phyloP scores from a whole-genome alignment of 768 basidiomycete genomes.

The Phallus indusiatus region DNA sequence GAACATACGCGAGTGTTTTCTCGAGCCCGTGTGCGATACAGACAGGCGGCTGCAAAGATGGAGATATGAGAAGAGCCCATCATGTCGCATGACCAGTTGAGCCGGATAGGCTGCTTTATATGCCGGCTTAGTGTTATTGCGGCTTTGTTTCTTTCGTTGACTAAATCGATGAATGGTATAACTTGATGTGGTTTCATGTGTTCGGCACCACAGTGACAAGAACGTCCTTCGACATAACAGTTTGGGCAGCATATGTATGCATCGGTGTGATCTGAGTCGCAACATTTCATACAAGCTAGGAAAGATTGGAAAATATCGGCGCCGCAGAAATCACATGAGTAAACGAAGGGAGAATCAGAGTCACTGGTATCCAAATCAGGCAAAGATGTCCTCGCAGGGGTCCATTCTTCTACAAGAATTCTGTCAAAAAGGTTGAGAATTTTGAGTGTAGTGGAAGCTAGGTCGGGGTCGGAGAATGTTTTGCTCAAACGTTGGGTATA shows the following conservation, averaged over 20 bases:
- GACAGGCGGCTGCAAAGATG: slow-evolving; percentile 7
- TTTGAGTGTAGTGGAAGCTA: slow-evolving; percentile 9
- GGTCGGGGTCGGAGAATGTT: background rate
- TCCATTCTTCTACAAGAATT: slow-evolving; percentile 41
- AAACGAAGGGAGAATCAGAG: slow-evolving; percentile 17
- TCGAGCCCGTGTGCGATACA: background rate
- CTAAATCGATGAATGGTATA: slow-evolving; percentile 38
- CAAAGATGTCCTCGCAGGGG: slow-evolving; percentile 11
- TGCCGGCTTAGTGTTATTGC: slow-evolving; percentile 15
- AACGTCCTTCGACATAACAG: slow-evolving; percentile 72
- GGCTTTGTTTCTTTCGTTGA: slow-evolving; percentile 33
- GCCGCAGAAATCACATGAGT: slow-evolving; percentile 68
- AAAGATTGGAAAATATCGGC: slow-evolving; percentile 76
- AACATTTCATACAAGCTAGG: slow-evolving; percentile 57
- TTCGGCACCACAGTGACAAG: slow-evolving; percentile 44
- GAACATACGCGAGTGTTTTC: background rate
- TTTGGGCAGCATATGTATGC: slow-evolving; percentile 48
- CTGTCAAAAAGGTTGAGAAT: slow-evolving; percentile 41
- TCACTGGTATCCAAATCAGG: slow-evolving; percentile 13
- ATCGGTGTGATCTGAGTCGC: slow-evolving; percentile 6
- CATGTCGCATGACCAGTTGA: background rate
- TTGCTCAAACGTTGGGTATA: slow-evolving; percentile 17
- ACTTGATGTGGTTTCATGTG: slow-evolving; percentile 54
- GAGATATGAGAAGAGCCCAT: background rate
- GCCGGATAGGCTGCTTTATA: background rate